Conservation (phyloP, 2,329 filamentous ascomycete genomes). For the Cercospora sp. region DNA sequence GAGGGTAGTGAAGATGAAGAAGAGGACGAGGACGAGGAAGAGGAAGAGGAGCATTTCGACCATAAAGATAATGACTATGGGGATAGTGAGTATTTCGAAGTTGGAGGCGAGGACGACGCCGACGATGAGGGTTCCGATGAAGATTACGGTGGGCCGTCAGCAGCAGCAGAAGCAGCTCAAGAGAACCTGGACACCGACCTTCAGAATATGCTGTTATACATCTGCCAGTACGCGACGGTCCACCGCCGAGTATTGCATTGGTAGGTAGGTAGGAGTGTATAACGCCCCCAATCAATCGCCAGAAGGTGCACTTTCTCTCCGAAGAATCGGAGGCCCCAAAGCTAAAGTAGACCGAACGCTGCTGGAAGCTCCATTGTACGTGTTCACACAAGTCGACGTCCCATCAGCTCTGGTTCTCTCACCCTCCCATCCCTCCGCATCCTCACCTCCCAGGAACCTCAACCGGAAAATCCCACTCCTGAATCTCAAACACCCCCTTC, state of each 20-base stretch:
- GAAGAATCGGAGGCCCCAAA: not conserved
- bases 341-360: not conserved
- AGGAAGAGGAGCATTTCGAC: too few species aligned
- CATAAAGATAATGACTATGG: too few species aligned
- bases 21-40: not conserved
- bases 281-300: not conserved
- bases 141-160: not conserved
- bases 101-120: not conserved
- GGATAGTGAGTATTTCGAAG: not conserved
- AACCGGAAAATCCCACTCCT: conserved; percentile 25
- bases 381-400: not conserved
- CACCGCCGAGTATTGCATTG: not conserved
- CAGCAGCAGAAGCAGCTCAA: not conserved
- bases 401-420: not conserved
- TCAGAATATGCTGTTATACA: not conserved
- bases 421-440: not conserved
- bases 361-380: not conserved
- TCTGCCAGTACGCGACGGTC: not conserved
- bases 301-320: not conserved
- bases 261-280: not conserved
- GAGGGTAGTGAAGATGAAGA: not conserved
- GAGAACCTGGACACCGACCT: not conserved
- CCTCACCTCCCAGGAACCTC: not conserved
- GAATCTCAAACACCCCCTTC: conserved; percentile 23
- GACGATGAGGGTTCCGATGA: not conserved